phyloP scores from a whole-genome alignment of 345 rosid species.

The Hibiscus syriacus region DNA sequence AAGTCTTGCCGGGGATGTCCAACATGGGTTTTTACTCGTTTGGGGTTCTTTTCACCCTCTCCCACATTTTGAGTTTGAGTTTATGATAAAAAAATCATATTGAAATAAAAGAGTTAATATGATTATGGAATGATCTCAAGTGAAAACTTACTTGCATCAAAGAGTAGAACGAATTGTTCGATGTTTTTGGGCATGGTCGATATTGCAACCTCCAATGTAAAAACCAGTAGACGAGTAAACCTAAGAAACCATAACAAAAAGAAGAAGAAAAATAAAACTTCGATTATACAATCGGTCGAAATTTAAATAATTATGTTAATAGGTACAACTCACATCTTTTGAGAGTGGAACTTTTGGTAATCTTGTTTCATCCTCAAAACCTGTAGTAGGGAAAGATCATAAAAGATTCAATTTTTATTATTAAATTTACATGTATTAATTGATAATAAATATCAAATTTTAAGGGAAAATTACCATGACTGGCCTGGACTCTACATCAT shows the following conservation, averaged over 20 bases:
- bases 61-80: background rate
- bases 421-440: background rate
- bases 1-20: constrained; percentile 32
- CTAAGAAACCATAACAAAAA: constrained; percentile 30
- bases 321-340: constrained; percentile 51
- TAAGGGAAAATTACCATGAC: constrained; percentile 43
- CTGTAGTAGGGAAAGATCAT: constrained; percentile 25
- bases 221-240: constrained; percentile 73
- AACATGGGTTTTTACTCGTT: constrained; percentile 14
- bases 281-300: no score
- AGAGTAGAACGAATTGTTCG: constrained; percentile 76
- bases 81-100: no score
- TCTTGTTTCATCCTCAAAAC: constrained; percentile 85
- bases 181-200: constrained; percentile 70
- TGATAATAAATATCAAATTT: background rate
- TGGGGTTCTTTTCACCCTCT: background rate
- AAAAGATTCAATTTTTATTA: background rate
- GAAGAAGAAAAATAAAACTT: no score
- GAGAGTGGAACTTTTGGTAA: constrained; percentile 72
- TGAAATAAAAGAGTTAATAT: no score
- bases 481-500: constrained; percentile 78
- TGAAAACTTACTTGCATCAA: constrained; percentile 74
- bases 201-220: constrained; percentile 82
- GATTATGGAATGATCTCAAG: no score
- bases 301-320: no score